A percentile compares a stretch with the other conserved stretches of the same genome.
Conservation (phyloP, 2,329 filamentous ascomycete species). For the Penicillium sumatraense region DNA sequence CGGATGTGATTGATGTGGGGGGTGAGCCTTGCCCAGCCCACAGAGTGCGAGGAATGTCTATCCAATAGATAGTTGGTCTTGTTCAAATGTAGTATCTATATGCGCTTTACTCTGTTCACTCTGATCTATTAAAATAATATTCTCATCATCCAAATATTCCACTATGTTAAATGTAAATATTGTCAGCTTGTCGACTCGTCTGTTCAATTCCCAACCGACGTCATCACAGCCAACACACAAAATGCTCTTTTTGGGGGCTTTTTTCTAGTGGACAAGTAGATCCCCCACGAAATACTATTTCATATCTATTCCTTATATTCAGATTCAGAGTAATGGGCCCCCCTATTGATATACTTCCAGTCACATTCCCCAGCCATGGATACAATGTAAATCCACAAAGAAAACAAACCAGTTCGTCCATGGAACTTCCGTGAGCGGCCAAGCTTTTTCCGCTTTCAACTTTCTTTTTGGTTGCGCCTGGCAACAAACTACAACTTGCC, state of each 20-base stretch:
- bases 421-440: conserved; percentile 3
- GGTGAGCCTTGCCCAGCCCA: background rate
- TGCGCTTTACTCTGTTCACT: too few species aligned
- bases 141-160: background rate
- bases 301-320: background rate
- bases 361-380: background rate
- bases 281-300: background rate
- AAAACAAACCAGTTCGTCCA: background rate
- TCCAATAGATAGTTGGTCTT: too few species aligned
- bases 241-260: background rate
- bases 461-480: conserved; percentile 14
- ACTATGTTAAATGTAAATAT: background rate
- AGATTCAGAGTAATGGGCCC: too few species aligned
- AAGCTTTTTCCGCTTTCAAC: background rate
- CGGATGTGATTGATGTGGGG: conserved; percentile 5
- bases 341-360: too few species aligned
- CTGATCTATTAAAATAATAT: background rate
- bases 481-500: conserved; percentile 12
- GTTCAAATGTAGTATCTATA: too few species aligned
- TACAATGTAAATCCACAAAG: background rate
- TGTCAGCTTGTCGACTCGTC: too few species aligned
- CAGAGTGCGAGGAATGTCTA: background rate
- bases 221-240: background rate
- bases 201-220: background rate
- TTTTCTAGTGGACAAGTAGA: too few species aligned